Evolutionary conservation across 495 filamentous ascomycete species (phyloP).

Genomic region (Penicillium paradoxum): DNA sequence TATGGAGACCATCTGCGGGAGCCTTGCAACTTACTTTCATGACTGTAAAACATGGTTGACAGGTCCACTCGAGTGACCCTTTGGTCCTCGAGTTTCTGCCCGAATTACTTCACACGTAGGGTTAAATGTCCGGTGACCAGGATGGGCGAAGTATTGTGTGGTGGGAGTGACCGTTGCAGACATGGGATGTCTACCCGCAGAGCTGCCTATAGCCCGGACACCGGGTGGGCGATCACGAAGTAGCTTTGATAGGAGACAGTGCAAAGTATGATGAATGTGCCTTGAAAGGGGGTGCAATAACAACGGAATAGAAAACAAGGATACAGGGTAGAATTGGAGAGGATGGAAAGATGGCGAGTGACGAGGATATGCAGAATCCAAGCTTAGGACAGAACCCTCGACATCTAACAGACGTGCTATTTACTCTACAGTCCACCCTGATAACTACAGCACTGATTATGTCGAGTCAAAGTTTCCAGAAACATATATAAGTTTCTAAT

Average conservation of each 20-base stretch:
- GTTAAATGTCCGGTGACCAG: too few species aligned
- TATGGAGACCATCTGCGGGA: background rate
- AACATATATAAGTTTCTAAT: background rate
- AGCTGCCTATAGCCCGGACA: too few species aligned
- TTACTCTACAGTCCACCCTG: too few species aligned
- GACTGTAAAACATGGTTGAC: conserved; percentile 79
- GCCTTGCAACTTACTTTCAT: conserved; percentile 61
- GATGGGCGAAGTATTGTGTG: background rate
- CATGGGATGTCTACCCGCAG: too few species aligned
- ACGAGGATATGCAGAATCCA: background rate
- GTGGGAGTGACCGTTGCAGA: background rate
- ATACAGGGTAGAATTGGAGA: background rate
- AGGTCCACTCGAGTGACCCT: background rate
- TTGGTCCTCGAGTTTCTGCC: background rate
- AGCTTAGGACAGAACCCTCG: background rate
- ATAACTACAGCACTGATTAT: background rate
- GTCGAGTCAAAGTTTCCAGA: too few species aligned
- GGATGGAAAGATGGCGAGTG: background rate
- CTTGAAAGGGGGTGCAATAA: background rate
- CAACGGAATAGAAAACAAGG: too few species aligned
- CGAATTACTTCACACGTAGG: too few species aligned
- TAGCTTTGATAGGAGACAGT: background rate
- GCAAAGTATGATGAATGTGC: background rate
- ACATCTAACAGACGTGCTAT: background rate
- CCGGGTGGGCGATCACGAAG: background rate